These are phyloP conservation scores for Chrysoporthe cubensis DNA, from an alignment of 2,329 filamentous ascomycete species.

Conservation along the genomic window DNA sequence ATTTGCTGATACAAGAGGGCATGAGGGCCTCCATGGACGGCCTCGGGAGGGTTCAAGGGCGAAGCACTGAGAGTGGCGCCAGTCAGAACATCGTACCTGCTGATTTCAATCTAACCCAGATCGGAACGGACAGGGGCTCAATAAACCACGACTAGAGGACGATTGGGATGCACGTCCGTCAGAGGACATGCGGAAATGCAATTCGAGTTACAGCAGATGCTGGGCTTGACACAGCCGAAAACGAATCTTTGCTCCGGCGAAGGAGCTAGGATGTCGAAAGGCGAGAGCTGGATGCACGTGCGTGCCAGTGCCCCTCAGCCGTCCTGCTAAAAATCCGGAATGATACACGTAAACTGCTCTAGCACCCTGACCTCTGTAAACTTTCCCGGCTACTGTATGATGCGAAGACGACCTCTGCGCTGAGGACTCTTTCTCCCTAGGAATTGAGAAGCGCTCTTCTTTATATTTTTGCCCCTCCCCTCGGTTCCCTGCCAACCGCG, in stretches of 20 bases:
- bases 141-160: constrained; percentile 9
- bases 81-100: constrained; percentile 25
- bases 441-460: background rate
- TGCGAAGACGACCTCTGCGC: background rate
- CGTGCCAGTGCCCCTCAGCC: constrained; percentile 15
- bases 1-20: constrained; percentile 17
- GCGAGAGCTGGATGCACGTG: constrained; percentile 9
- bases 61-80: constrained; percentile 23
- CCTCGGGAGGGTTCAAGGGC: constrained; percentile 16
- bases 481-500: background rate
- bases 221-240: constrained; percentile 6
- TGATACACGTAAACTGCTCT: constrained; percentile 2
- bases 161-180: background rate
- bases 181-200: constrained; percentile 1
- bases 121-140: constrained; percentile 15
- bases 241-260: constrained; percentile 3
- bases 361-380: background rate
- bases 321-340: constrained; percentile 9
- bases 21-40: constrained; percentile 11
- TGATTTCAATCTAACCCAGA: constrained; percentile 14
- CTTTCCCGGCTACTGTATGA: background rate
- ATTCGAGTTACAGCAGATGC: constrained; percentile 1
- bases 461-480: background rate
- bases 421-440: background rate
- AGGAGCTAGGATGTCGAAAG: constrained; percentile 12